phyloP scores from a whole-genome alignment of 495 filamentous ascomycete species.

The Daldinia bambusicola region DNA sequence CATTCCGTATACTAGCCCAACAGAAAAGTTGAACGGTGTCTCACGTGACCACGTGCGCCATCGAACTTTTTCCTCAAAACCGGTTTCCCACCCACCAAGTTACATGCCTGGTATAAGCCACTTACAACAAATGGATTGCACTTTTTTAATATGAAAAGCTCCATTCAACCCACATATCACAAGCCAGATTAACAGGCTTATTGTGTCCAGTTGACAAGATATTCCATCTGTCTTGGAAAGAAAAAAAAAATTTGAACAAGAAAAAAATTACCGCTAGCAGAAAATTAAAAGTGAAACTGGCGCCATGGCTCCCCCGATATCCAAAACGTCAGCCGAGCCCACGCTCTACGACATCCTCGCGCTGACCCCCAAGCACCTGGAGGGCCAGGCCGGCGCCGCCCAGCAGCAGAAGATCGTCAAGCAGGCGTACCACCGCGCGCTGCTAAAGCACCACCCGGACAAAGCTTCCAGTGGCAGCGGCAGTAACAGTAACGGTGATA shows the following conservation, averaged over 20 bases:
- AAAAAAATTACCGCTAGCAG: not conserved
- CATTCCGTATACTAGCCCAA: not conserved
- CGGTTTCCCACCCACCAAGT: conserved; percentile 26
- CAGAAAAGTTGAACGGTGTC: no score
- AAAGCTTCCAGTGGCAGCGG: conserved; percentile 55
- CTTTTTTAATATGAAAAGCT: not conserved
- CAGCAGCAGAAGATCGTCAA: conserved; percentile 63
- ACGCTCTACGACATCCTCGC: conserved; percentile 60
- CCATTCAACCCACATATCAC: not conserved
- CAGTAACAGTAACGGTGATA: not conserved
- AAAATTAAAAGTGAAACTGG: no score
- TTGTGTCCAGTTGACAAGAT: not conserved
- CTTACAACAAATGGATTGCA: not conserved
- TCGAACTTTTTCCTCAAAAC: conserved; percentile 36
- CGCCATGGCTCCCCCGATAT: conserved; percentile 46
- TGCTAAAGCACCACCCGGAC: conserved; percentile 85
- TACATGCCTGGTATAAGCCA: not conserved
- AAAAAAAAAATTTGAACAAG: not conserved
- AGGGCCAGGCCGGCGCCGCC: conserved; percentile 34
- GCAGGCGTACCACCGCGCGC: conserved; percentile 78
- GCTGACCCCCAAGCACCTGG: conserved; percentile 51
- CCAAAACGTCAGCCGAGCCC: conserved; percentile 47
- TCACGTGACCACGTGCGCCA: conserved; percentile 41
- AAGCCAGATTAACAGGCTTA: no score
- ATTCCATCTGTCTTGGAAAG: not conserved